Conservation (phyloP, 2,329 filamentous ascomycete genomes). For the Paraconiothyrium sp. region DNA sequence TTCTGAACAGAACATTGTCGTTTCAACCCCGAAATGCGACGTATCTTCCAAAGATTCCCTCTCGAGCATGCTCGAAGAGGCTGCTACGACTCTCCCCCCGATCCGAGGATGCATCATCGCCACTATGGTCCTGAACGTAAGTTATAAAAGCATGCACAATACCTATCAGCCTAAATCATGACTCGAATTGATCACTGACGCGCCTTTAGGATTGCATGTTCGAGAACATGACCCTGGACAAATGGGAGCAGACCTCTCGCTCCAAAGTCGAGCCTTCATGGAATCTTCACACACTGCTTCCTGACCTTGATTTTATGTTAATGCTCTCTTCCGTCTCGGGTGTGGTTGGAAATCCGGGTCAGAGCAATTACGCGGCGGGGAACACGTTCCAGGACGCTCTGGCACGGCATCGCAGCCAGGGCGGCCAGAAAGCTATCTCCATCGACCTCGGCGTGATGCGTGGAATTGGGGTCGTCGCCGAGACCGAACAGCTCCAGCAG, state of each 20-base stretch:
- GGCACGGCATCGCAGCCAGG: constrained; percentile 28
- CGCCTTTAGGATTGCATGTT: constrained; percentile 17
- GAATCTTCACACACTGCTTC: constrained; percentile 36
- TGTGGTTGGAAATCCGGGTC: constrained; percentile 30
- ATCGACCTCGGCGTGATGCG: constrained; percentile 30
- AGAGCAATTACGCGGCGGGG: constrained; percentile 38
- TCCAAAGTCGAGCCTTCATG: constrained; percentile 48
- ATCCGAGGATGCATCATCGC: too few species aligned
- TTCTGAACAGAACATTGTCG: not conserved
- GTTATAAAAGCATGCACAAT: too few species aligned
- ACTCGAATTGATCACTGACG: not conserved
- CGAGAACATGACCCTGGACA: not conserved
- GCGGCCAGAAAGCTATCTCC: constrained; percentile 27
- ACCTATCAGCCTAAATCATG: too few species aligned
- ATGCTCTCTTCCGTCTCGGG: constrained; percentile 33
- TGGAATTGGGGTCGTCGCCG: constrained; percentile 27
- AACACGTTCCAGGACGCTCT: constrained; percentile 38
- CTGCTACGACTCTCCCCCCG: too few species aligned
- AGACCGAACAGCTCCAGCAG: constrained; percentile 14
- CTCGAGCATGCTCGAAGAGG: too few species aligned
- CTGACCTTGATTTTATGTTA: constrained; percentile 38
- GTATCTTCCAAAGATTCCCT: constrained; percentile 1
- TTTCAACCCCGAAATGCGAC: too few species aligned
- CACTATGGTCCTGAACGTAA: too few species aligned
- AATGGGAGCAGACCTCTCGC: not conserved